Percentiles rank a stretch among this genome's conserved stretches.
These are phyloP conservation scores for Macadamia integrifolia DNA, from an alignment of 164 flowering plant species.

Conservation along the genomic window DNA sequence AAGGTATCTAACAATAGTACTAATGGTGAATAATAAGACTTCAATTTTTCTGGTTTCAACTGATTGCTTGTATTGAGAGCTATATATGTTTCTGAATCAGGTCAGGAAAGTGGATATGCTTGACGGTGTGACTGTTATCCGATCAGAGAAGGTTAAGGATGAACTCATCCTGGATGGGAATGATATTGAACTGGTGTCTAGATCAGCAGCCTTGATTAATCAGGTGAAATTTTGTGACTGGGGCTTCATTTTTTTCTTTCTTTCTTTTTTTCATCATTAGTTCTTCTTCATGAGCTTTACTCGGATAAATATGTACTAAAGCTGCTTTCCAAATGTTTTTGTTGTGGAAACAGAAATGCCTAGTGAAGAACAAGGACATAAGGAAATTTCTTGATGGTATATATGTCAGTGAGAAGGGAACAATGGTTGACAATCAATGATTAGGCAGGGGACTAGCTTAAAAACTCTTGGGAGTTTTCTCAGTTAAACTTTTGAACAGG, in stretches of 20 bases:
- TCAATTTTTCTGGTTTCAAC: not conserved
- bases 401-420: slow-evolving; percentile 62
- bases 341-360: slow-evolving; percentile 44
- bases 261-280: too few species aligned
- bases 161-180: slow-evolving; percentile 64
- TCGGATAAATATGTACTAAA: too few species aligned
- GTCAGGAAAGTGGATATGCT: slow-evolving; percentile 77
- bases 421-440: slow-evolving; percentile 30
- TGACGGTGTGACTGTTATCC: slow-evolving; percentile 41
- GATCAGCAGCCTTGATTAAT: slow-evolving; percentile 53
- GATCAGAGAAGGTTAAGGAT: slow-evolving; percentile 82
- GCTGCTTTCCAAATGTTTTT: not conserved
- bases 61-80: not conserved
- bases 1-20: too few species aligned
- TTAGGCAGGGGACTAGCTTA: too few species aligned
- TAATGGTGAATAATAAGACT: too few species aligned
- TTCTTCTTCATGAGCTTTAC: not conserved
- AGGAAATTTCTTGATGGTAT: slow-evolving; percentile 64
- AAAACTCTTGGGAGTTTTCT: too few species aligned
- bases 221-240: slow-evolving; percentile 26
- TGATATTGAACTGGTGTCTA: slow-evolving; percentile 67
- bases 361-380: slow-evolving; percentile 65
- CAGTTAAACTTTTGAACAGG: too few species aligned
- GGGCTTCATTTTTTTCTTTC: too few species aligned
- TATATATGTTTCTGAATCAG: slow-evolving; percentile 13